Evolutionary conservation across 1,139 yeast species (phyloP), one percentile per base, ranked within the genome.

Genomic region (Pichia sp.): DNA sequence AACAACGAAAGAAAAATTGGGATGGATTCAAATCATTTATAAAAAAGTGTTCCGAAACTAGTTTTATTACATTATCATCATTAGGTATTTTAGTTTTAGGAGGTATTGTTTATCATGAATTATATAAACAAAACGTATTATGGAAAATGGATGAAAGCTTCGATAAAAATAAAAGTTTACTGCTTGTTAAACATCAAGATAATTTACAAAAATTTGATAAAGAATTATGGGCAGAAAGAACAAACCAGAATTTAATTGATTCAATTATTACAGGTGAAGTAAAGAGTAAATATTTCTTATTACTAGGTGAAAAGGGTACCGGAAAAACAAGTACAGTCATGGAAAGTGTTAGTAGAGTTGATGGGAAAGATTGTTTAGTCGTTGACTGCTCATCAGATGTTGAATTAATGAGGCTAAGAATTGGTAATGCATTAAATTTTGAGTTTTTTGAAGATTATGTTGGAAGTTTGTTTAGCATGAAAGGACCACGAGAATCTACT

Each of bases 351-450:
- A 77, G 81, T 56, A 77, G 81, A 58, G 80, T 81, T 1, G 71
- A 77, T 45, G 90, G 93, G 1, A 69, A 70, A 53, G 81, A 84
- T 61, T 88, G 89, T 48, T 80, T 89, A 1, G 76, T 84, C 54
- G 73, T 87, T 60, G 95, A 87, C 65, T 95, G 95, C 1, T 95
- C 87, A 62, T 86, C 93, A 0, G 96, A 87, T 64, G 90, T 95
- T 0, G 96, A 87, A 65, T 83, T 87, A 50, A 84, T 87, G 64
- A 73, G 96, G 56, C 78, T 87, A 27, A 70, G 96, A 48, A 71
- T 87, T 10, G 96, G 96, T 3, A 77, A 80, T 57, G 93, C 95
- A 0, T 71, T 87, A 47, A 81, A 85, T 58, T 87, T 83, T 66
- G 81, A 83, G 41, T 87, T 77, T 63, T 84, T 79, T 58, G 96